Evolutionary conservation across 306 rosid genomes (phyloP).

Genomic region (Mimosa pudica): DNA sequence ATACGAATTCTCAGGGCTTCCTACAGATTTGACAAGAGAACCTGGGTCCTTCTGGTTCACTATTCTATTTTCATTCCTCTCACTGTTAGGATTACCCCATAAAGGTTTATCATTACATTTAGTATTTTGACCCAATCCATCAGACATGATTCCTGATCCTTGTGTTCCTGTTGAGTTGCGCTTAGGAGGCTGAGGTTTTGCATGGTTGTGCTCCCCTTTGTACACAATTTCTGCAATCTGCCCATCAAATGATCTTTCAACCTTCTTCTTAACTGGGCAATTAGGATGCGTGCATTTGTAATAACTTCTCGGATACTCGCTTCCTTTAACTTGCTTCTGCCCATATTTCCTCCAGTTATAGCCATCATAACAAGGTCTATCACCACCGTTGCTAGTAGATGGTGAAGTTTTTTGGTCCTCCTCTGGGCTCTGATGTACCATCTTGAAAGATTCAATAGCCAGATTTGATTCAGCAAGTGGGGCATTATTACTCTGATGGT

Average conservation of each 20-base stretch:
- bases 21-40: constrained; percentile 51
- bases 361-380: constrained; percentile 87
- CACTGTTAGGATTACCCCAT: constrained; percentile 47
- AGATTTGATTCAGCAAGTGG: constrained; percentile 46
- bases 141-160: constrained; percentile 54
- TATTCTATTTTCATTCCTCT: constrained; percentile 59
- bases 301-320: constrained; percentile 92
- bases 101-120: constrained; percentile 38
- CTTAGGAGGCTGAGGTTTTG: constrained; percentile 82
- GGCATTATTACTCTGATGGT: constrained; percentile 42
- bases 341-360: constrained; percentile 99
- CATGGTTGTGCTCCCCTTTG: constrained; percentile 91
- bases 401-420: constrained; percentile 58
- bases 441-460: constrained; percentile 45
- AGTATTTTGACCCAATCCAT: constrained; percentile 55
- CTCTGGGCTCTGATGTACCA: constrained; percentile 46
- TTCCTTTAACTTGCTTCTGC: constrained; percentile 96
- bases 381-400: constrained; percentile 49
- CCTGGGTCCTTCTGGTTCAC: constrained; percentile 53
- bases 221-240: constrained; percentile 92
- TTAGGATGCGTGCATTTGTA: constrained; percentile 93
- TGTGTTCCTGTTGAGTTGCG: constrained; percentile 56
- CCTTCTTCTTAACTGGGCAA: constrained; percentile 95
- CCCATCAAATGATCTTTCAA: constrained; percentile 91
- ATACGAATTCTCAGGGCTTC: constrained; percentile 58